Base-by-base conservation (phyloP, 768 basidiomycete genomes). In the Gloeopeniophorella convolvens region DNA sequence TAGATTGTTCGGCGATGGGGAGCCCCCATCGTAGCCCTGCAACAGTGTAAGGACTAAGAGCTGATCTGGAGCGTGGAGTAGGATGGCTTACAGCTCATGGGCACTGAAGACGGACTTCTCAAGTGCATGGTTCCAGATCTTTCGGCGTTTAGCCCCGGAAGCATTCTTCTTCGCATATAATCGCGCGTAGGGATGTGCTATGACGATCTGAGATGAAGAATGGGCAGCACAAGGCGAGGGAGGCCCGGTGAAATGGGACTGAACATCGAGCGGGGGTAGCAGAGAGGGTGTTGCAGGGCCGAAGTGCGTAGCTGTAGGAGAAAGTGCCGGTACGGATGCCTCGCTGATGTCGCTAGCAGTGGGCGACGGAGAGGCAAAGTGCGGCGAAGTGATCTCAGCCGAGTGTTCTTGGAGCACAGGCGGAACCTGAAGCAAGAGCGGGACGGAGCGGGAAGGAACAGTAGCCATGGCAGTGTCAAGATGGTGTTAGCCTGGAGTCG, bases 71-170 rank as follows among this genome's bases (percentile, higher is more conserved):
- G 27, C 7, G 18, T 32, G 41, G 28, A 48, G 40, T 26, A 28
- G 24, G 42, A 27, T 28, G 13, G 72, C 75, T 42, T 54, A 84
- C 82, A 89, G 61, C 63, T 89, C 85, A 41, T 77, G 75, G 0
- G 83, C 74, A 5, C 68, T 73, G 65, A 88, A 88, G 21, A 88
- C 70, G 12, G 72, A 71, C 61, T 86, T 86, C 65, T 89, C 86
- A 50, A 86, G 75, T 1, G 79, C 78, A 55, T 86, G 86, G 42
- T 82, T 83, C 86, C 86, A 89, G 13, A 84, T 83, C 61, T 80
- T 83, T 15, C 85, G 75, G 3, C 82, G 78, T 65, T 86, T 86
- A 5, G 75, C 71, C 41, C 75, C 75, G 41, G 77, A 74, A 12
- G 41, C 50, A 39, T 79, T 79, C 50, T 63, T 60, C 61, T 80